Evolutionary conservation across 2,329 filamentous ascomycete species (phyloP).

Genomic region (Onygenales sp.): DNA sequence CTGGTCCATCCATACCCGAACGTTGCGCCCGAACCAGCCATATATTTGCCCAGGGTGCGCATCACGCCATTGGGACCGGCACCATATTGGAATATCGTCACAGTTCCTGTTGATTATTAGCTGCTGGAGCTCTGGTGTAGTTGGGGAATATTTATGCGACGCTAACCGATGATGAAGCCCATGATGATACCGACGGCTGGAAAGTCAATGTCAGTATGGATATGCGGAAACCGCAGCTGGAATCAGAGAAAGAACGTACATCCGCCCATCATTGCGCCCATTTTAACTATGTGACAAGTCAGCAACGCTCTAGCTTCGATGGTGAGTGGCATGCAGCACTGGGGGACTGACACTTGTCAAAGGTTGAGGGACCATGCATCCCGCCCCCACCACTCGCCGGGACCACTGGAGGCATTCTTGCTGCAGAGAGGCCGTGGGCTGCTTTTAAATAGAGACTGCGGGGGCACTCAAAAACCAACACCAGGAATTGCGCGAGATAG

Average conservation of each 20-base stretch:
- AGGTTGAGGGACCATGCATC: slow-evolving; percentile 52
- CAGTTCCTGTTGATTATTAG: slow-evolving; percentile 53
- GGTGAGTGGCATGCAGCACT: slow-evolving; percentile 20
- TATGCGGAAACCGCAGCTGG: background rate
- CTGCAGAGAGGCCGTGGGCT: background rate
- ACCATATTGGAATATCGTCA: slow-evolving; percentile 92
- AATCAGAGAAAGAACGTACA: slow-evolving; percentile 54
- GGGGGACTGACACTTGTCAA: slow-evolving; percentile 56
- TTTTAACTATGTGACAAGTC: slow-evolving; percentile 61
- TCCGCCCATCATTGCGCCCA: slow-evolving; percentile 97
- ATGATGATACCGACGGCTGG: slow-evolving; percentile 90
- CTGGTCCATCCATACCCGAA: slow-evolving; percentile 60
- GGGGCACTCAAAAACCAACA: background rate
- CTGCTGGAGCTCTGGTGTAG: slow-evolving; percentile 6
- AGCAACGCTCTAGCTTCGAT: slow-evolving; percentile 8
- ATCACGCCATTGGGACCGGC: slow-evolving; percentile 89
- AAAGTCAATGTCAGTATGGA: slow-evolving; percentile 5
- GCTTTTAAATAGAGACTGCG: background rate
- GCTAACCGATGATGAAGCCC: slow-evolving; percentile 89
- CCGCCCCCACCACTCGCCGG: slow-evolving; percentile 39
- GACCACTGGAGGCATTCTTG: slow-evolving; percentile 48
- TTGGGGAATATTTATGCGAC: background rate
- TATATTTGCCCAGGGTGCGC: slow-evolving; percentile 90
- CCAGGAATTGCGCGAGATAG: background rate
- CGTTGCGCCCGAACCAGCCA: slow-evolving; percentile 87